Percentiles rank a stretch among this genome's conserved stretches.
phyloP scores from a whole-genome alignment of 2,329 filamentous ascomycete genomes.

The Xylariales sp. region DNA sequence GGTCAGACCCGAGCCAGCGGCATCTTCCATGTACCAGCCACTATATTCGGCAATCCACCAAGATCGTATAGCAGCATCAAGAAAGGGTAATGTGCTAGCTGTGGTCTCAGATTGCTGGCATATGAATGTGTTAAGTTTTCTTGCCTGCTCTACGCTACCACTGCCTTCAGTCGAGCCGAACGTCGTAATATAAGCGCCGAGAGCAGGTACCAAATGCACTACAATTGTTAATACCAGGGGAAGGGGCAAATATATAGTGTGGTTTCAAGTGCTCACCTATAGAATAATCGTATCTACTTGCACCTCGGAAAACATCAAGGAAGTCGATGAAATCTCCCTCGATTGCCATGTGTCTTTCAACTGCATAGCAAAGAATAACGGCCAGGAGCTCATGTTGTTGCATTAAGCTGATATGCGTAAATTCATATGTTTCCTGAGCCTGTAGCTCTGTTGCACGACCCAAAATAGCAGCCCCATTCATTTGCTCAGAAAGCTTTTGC shows the following conservation, averaged over 20 bases:
- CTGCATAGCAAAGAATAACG: constrained; percentile 80
- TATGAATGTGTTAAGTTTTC: constrained; percentile 75
- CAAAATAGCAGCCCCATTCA: constrained; percentile 79
- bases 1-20: constrained; percentile 67
- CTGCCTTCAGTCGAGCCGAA: constrained; percentile 83
- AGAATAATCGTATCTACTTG: constrained; percentile 77
- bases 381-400: constrained; percentile 91
- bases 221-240: constrained; percentile 46
- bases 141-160: constrained; percentile 74
- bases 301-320: constrained; percentile 72
- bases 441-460: constrained; percentile 70
- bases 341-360: constrained; percentile 79
- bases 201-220: constrained; percentile 85
- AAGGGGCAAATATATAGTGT: background rate
- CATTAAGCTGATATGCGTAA: constrained; percentile 81
- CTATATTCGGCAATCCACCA: constrained; percentile 97
- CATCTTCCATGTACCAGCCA: constrained; percentile 84
- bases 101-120: constrained; percentile 74
- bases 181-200: constrained; percentile 80
- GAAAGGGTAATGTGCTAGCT: constrained; percentile 76
- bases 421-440: constrained; percentile 80
- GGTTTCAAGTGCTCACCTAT: constrained; percentile 36
- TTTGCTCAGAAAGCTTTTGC: constrained; percentile 77
- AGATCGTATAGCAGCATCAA: constrained; percentile 81
- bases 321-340: constrained; percentile 79